phyloP scores from a whole-genome alignment of 2,329 filamentous ascomycete species.

The Pseudogymnoascus sp. region DNA sequence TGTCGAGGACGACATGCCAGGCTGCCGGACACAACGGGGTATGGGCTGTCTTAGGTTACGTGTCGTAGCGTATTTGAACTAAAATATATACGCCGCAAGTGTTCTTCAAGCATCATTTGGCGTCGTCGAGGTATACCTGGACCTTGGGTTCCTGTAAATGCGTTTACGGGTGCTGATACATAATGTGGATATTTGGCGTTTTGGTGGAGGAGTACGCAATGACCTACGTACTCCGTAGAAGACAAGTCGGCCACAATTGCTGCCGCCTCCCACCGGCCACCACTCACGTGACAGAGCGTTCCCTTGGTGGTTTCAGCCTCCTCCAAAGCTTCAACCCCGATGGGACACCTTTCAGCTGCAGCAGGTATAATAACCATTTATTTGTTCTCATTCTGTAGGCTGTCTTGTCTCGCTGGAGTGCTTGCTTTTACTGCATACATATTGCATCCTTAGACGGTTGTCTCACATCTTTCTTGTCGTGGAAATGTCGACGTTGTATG shows the following conservation, averaged over 20 bases:
- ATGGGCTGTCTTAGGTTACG: neutral
- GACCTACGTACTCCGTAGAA: neutral
- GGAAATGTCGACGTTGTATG: neutral
- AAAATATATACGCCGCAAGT: neutral
- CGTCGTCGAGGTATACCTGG: neutral
- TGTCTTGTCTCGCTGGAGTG: neutral
- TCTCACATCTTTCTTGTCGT: neutral
- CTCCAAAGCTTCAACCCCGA: neutral
- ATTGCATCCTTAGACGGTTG: neutral
- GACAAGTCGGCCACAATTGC: constrained; percentile 2
- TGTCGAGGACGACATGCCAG: constrained; percentile 30
- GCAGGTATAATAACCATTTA: neutral
- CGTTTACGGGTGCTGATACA: neutral
- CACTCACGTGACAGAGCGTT: constrained; percentile 3
- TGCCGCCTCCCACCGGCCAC: neutral
- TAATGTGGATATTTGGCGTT: constrained; percentile 3
- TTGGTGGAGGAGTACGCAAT: constrained; percentile 1
- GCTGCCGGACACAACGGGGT: neutral
- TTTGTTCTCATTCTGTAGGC: neutral
- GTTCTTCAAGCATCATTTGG: constrained; percentile 3
- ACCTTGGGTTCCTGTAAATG: neutral
- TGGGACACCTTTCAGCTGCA: neutral
- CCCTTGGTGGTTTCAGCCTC: neutral
- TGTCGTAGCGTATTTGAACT: constrained; percentile 1
- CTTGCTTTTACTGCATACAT: neutral